Evolutionary conservation across 768 basidiomycete species (phyloP), one percentile per base, ranked within the genome.

Genomic region (Naganishia vishniacii): DNA sequence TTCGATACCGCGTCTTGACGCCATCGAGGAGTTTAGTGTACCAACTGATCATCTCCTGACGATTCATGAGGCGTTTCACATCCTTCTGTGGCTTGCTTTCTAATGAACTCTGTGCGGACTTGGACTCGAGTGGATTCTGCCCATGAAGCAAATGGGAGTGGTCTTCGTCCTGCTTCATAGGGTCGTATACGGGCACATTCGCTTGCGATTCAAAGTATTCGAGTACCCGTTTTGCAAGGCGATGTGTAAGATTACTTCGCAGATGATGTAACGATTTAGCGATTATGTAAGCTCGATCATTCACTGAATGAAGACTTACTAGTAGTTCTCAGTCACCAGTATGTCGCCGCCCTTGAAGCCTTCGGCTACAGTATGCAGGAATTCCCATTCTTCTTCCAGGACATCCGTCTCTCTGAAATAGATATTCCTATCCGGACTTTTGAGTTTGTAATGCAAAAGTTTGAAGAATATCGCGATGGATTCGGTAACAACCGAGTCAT

Each of bases 361-460:
- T 75, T 92, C 81, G 64, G 91, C 91, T 58, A 94, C 91, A 75
- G 89, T 89, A 68, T 88, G 89, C 78, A 98, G 86, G 23, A 94
- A 93, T 20, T 88, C 87, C 89, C 92, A 94, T 71, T 98, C 92
- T 6, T 88, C 86, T 74, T 99, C 94, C 40, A 99, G 82, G n/a
- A 98, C 85, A 75, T 98, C 94, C 0, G 93, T 95, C 80, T 99
- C 95, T 73, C 93, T 91, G 81, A 98, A 93, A 77, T 94, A 89
- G 49, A 93, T 90, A 20, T 88, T 88, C 75, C 90, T 91, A 65
- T 86, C 83, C 20, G 88, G 90, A 68, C 89, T 88, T 81, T 94
- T 94, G 58, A 99, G 82, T 76, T 97, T 94, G 89, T 88, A 91
- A 69, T 94, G 91, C 23, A 98, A 86, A 37, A 99, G 81, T 72